Conservation (phyloP, 768 basidiomycete species). For the Calvatia gigantea region DNA sequence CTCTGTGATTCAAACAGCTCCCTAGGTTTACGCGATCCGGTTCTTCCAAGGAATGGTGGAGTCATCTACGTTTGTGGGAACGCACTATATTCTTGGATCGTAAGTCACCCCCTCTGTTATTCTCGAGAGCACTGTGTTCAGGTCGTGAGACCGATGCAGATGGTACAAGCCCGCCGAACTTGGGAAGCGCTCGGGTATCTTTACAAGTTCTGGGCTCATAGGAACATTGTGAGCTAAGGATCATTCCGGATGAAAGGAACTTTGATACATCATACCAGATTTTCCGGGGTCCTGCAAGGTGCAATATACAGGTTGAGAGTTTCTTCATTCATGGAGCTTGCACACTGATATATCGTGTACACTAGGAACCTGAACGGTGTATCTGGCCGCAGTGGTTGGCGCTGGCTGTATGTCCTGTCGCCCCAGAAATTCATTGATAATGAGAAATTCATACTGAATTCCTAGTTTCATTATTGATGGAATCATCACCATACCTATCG, state of each 20-base stretch:
- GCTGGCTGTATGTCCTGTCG: slow-evolving; percentile 50
- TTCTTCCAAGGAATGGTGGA: slow-evolving; percentile 74
- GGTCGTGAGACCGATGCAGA: slow-evolving; percentile 26
- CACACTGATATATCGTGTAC: not conserved
- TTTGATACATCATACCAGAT: slow-evolving; percentile 30
- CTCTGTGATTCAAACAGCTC: not conserved
- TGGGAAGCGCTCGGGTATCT: slow-evolving; percentile 69
- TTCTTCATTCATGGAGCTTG: not conserved
- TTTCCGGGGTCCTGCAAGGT: slow-evolving; percentile 63
- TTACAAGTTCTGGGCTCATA: slow-evolving; percentile 58
- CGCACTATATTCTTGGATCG: slow-evolving; percentile 72
- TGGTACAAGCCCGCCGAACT: slow-evolving; percentile 74
- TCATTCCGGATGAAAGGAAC: not conserved
- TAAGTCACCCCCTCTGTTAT: slow-evolving; percentile 27
- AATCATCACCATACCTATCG: slow-evolving; percentile 68
- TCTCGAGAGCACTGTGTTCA: not conserved
- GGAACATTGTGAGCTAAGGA: slow-evolving; percentile 54
- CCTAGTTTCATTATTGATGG: slow-evolving; percentile 65
- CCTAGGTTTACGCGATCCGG: slow-evolving; percentile 62
- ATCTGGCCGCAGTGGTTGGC: slow-evolving; percentile 59
- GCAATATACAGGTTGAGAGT: slow-evolving; percentile 52
- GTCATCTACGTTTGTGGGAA: slow-evolving; percentile 74
- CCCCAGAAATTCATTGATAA: not conserved
- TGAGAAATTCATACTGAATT: not conserved
- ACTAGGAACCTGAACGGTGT: slow-evolving; percentile 49